Base-by-base conservation (phyloP, 176 grass and related monocot genomes). In the Musa schizocarpa region DNA sequence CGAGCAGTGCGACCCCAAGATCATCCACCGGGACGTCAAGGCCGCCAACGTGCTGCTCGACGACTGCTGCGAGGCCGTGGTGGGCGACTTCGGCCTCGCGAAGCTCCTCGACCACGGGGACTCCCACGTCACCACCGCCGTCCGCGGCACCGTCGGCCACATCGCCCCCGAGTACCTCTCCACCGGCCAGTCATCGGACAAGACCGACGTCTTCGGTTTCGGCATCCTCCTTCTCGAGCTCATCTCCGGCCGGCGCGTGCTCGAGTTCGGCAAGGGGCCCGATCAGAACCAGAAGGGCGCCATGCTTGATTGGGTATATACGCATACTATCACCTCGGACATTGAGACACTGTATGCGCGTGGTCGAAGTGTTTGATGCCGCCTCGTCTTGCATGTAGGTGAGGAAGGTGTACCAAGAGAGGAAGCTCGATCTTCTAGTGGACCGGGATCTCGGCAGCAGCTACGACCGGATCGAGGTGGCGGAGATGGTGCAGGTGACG, bases 21-120 rank as follows among this genome's bases (percentile, higher is more conserved):
- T 76, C 24, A 76, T 76, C 34, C 74, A 76, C 43, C 23, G 74
- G 34, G 74, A 64, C 6, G 74, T 64, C 9, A 76, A 76, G 57
- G 57, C 74, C 3, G 74, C 74, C 5, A 92, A 92, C 80, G 89
- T 92, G 74, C 85, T 92, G 11, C 89, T 92, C 7, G 89, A 92
- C 81, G 85, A 92, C 48, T 71, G 22, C 80, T 76, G 71, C 74
- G 89, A 92, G 74, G 89, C 89, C 65, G 85, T 88, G 25, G 80
- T 92, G 13, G 89, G 89, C 6, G 89, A 92, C 85, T 86, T 92
- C 49, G 89, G 89, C 0, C 85, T 92, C 5, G 89, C 89, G 9
- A 92, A 92, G 83, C 83, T 92, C 80, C 85, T 92, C 65, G 89
- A 92, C 77, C 89, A 92, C 81, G 83, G 80, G 49, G 89, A 85